Base-by-base conservation (phyloP, 2,329 filamentous ascomycete species). In the Colletotrichum sojae region DNA sequence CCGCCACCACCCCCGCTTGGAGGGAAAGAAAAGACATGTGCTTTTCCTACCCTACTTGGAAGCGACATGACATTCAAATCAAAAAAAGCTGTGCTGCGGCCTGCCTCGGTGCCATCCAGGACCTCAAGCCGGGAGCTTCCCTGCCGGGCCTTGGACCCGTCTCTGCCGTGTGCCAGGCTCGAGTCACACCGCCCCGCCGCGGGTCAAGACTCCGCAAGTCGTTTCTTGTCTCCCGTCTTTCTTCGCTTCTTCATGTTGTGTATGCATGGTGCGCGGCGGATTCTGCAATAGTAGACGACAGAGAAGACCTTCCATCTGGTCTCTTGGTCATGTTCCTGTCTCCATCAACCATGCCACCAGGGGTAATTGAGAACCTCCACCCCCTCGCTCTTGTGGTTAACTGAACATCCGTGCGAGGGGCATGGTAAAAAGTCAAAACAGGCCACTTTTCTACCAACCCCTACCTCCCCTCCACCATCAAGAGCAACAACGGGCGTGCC, bases 351-450 rank as follows among this genome's bases (percentile, higher is more conserved):
- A n/a, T 6, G 15, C 16, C 43, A n/a, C 5, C 43, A 15, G 13
- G 3, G 16, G 16, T 8, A 46, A n/a, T 18, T 6, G 4, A 15
- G n/a, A 15, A 18, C 43, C 15, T 18, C 20, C 48, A 13, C 16
- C 15, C 49, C 27, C 22, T 60, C 49, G 48, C 56, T 61, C 20
- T 18, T 61, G n/a, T 53, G 60, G 39, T 45, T 49, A n/a, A 46
- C 45, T 58, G 39, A 45, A 40, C 18, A 52, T 60, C 66, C 48
- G 66, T 60, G 61, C 61, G 48, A 46, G 43, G 43, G 55, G 52
- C 25, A 39, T 60, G 45, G 36, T 22, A 57, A 66, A 60, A 60
- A 59, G 49, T 60, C 43, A 66, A 60, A 66, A 52, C 54, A 60
- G 55, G 62, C 49, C 61, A 51, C 43, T 55, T 59, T 68, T 63